Base-by-base conservation (phyloP, 805 yeast species). In the Zygosaccharomyces lentus region DNA sequence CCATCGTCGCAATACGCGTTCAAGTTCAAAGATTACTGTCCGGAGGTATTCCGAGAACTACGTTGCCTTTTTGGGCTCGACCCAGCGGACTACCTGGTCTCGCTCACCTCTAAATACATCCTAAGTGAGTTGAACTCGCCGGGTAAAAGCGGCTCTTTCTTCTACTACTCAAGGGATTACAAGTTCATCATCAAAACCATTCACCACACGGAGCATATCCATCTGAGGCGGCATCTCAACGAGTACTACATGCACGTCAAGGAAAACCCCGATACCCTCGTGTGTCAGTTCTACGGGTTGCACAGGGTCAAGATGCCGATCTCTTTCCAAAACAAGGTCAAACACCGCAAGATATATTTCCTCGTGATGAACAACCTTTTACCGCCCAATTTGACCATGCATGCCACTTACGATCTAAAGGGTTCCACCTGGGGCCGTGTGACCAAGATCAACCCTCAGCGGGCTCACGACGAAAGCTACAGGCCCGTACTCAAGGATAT, bases 301-400 rank as follows among this genome's bases (percentile, higher is more conserved):
- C 98, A 93, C 64, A 73, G 99, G 49, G 82, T 93, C 41, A 89
- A 91, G 64, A 82, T 91, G 80, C 96, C 96, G 7, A 75, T 82
- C 37, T 60, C 66, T 7, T 68, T 70, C 41, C 59, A 60, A 51
- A 59, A 57, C 36, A 64, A 64, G 45, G 56, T 66, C 17, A 63
- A 67, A 42, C 77, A 76, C 34, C 75, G 89, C 45, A 90, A 87
- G 62, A 87, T 93, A 32, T 95, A 93, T 67, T 91, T 93, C 56
- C 74, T 93, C 45, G 96, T 93, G 27, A 93, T 93, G 99, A 93
- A 93, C 71, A 93, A 93, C 61, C 74, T 93, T 40, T 93, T 95
- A 68, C 98, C 99, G 0, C 95, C 97, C 6, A 87, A 87, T 59
- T 74, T 89, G 40, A 93, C 86, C 51, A 82, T 91, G 45, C 95